Conservation (phyloP, 2,329 filamentous ascomycete genomes). For the Aspergillus oerlinghausenensis region DNA sequence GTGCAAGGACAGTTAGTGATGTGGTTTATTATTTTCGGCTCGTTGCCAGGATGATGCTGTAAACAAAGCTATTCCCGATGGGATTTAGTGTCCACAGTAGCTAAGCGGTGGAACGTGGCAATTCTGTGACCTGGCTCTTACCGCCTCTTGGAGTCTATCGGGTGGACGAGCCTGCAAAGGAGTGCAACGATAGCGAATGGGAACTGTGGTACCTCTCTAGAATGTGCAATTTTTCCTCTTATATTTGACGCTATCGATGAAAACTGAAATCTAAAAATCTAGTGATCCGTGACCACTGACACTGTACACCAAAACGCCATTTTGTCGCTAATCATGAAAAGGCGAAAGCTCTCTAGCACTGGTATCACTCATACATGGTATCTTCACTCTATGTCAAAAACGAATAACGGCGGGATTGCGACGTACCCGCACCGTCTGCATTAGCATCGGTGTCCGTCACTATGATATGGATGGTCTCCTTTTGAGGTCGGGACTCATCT, state of each 20-base stretch:
- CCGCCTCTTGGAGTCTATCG: slow-evolving; percentile 6
- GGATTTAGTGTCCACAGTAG: slow-evolving; percentile 5
- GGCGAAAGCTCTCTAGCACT: neutral
- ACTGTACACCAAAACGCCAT: slow-evolving; percentile 4
- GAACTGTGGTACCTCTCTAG: neutral
- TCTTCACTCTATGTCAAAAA: neutral
- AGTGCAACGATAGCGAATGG: neutral
- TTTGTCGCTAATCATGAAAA: neutral
- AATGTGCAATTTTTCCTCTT: neutral
- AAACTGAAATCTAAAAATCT: neutral
- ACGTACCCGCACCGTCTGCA: neutral
- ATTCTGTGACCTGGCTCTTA: slow-evolving; percentile 1
- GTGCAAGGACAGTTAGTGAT: neutral
- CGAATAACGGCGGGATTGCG: neutral
- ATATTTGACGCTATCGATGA: neutral
- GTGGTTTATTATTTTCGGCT: slow-evolving; percentile 20
- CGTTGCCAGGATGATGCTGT: slow-evolving; percentile 24
- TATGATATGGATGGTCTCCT: slow-evolving; percentile 26
- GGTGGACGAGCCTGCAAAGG: no score
- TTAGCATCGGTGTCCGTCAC: slow-evolving; percentile 21
- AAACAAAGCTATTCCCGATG: slow-evolving; percentile 29
- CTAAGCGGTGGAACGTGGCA: slow-evolving; percentile 12
- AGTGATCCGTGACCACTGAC: neutral
- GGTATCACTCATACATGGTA: neutral
- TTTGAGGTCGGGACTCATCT: slow-evolving; percentile 13